Evolutionary conservation across 139 green algal genomes (phyloP).

Genomic region (Micractinium conductrix): DNA sequence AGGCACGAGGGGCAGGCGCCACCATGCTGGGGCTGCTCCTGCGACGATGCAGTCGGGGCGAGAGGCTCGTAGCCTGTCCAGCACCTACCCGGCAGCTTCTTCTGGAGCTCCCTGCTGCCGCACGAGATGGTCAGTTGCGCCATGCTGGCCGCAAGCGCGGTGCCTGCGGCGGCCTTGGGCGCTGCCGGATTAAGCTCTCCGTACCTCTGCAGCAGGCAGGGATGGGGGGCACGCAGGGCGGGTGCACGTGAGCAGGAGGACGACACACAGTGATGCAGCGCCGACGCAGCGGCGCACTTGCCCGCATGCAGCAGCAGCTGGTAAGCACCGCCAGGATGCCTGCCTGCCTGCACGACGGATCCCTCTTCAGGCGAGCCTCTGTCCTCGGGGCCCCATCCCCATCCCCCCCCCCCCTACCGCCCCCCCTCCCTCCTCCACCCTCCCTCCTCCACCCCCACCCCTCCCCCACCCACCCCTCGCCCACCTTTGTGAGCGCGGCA

Average conservation of each 20-base stretch:
- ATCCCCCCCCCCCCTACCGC: background rate
- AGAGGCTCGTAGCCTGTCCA: too few relatives aligned
- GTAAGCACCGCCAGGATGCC: too few relatives aligned
- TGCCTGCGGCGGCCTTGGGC: conserved; percentile 1
- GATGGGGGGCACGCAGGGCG: background rate
- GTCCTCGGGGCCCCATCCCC: too few relatives aligned
- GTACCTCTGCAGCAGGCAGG: conserved; percentile 14
- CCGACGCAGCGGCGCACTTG: background rate
- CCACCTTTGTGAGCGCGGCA: conserved; percentile 1
- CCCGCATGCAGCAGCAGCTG: too few relatives aligned
- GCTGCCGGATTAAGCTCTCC: conserved; percentile 12
- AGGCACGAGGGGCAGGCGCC: too few relatives aligned
- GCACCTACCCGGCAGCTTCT: conserved; percentile 43
- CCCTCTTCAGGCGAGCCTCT: too few relatives aligned
- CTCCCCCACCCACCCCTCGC: background rate
- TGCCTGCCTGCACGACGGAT: background rate
- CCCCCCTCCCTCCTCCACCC: too few relatives aligned
- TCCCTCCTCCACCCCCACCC: background rate
- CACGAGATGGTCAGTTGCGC: conserved; percentile 17
- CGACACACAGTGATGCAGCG: background rate
- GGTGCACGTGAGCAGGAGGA: background rate
- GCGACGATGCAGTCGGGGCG: too few relatives aligned
- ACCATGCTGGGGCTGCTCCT: too few relatives aligned
- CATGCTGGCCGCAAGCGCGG: conserved; percentile 26
- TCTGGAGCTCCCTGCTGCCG: conserved; percentile 8